Conservation (phyloP, 2,329 filamentous ascomycete species). For the Penicillium sp. region DNA sequence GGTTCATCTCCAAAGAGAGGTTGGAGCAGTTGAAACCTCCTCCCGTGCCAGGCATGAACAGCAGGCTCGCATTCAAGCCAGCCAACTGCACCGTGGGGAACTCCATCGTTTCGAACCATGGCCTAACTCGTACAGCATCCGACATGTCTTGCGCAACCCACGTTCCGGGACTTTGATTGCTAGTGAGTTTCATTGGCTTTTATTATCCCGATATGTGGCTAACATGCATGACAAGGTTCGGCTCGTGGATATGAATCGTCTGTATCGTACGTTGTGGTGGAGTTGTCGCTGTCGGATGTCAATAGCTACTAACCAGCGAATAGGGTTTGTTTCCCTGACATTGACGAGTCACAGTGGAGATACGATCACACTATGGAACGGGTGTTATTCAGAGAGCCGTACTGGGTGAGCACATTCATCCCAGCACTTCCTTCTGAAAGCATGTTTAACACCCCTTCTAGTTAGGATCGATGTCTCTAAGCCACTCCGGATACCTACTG, state of each 20-base stretch:
- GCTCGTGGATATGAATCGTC: slow-evolving; percentile 30
- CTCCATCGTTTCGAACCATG: slow-evolving; percentile 34
- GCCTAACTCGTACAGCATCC: slow-evolving; percentile 28
- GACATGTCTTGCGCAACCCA: slow-evolving; percentile 35
- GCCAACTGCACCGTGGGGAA: slow-evolving; percentile 30
- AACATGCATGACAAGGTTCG: slow-evolving; percentile 23
- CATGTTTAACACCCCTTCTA: slow-evolving; percentile 15
- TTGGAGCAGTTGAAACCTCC: slow-evolving; percentile 20
- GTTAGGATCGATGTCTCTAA: slow-evolving; percentile 39
- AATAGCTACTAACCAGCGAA: not conserved
- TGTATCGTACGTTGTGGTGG: slow-evolving; percentile 30
- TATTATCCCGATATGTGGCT: slow-evolving; percentile 11
- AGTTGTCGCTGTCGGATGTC: not conserved
- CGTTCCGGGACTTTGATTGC: slow-evolving; percentile 37
- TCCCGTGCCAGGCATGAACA: slow-evolving; percentile 25
- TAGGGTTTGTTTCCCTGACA: slow-evolving; percentile 35
- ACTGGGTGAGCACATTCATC: slow-evolving; percentile 26
- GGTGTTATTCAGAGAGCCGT: slow-evolving; percentile 32
- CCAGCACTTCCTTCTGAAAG: not conserved
- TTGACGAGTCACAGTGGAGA: slow-evolving; percentile 31
- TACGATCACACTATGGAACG: slow-evolving; percentile 36
- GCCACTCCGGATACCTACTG: slow-evolving; percentile 36
- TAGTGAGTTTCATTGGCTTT: slow-evolving; percentile 27
- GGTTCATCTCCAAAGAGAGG: slow-evolving; percentile 29
- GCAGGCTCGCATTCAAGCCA: slow-evolving; percentile 32